A percentile compares a stretch with the other conserved stretches of the same genome.
phyloP scores from a whole-genome alignment of 495 filamentous ascomycete species.

The Penicillium coprophilum region DNA sequence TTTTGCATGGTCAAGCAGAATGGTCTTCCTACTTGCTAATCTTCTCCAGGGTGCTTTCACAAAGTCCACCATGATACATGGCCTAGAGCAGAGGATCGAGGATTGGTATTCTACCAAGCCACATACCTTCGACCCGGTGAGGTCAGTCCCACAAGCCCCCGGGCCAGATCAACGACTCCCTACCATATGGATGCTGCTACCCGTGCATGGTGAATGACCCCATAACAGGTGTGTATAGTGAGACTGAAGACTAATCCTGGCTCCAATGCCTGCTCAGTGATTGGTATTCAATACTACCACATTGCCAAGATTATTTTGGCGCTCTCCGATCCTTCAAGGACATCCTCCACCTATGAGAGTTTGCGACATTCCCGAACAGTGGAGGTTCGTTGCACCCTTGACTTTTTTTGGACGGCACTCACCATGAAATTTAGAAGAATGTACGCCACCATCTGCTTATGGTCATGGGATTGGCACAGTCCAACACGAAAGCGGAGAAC shows the following conservation, averaged over 20 bases:
- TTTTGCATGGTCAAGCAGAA: constrained; percentile 31
- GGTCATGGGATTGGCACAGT: constrained; percentile 30
- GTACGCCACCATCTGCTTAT: constrained; percentile 27
- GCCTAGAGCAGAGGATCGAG: constrained; percentile 15
- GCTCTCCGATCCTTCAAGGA: constrained; percentile 17
- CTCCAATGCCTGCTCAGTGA: constrained; percentile 16
- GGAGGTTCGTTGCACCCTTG: constrained; percentile 18
- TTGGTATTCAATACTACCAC: constrained; percentile 36
- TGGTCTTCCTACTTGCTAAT: constrained; percentile 32
- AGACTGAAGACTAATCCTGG: neutral
- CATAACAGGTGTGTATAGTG: too few relatives aligned
- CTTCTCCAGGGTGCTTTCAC: constrained; percentile 25
- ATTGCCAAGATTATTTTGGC: constrained; percentile 33
- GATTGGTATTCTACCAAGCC: constrained; percentile 29
- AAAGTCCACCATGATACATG: neutral
- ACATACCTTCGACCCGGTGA: constrained; percentile 26
- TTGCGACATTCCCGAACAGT: constrained; percentile 25
- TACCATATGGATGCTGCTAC: constrained; percentile 31
- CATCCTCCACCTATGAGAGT: constrained; percentile 23
- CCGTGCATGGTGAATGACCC: constrained; percentile 29
- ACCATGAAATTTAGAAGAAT: constrained; percentile 18
- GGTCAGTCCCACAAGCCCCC: constrained; percentile 14
- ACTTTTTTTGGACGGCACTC: neutral
- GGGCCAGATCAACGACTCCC: constrained; percentile 20
- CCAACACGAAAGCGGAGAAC: constrained; percentile 32